Percentiles rank a stretch among this genome's conserved stretches.
These are phyloP conservation scores for Euclidium syriacum DNA, from an alignment of 345 rosid species.

Conservation along the genomic window DNA sequence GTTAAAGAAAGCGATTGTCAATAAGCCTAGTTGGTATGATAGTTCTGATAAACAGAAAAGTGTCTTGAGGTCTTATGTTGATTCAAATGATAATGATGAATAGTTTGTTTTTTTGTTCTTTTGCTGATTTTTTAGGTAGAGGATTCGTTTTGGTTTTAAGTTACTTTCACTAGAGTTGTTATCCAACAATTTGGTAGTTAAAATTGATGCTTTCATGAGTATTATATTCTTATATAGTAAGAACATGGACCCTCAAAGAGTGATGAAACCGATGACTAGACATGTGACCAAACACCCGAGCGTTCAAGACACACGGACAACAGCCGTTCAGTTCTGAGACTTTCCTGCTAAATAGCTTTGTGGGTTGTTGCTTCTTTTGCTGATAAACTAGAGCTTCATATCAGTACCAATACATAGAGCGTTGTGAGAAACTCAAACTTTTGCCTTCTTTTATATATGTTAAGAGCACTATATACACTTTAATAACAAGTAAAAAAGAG, in stretches of 20 bases:
- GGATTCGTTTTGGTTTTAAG: not conserved
- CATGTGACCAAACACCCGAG: slow-evolving; percentile 77
- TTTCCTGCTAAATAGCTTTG: not conserved
- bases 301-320: slow-evolving; percentile 90
- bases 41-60: slow-evolving; percentile 48
- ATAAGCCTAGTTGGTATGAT: slow-evolving; percentile 48
- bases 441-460: too few species aligned
- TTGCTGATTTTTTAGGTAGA: not conserved
- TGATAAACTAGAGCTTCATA: too few species aligned
- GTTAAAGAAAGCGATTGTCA: slow-evolving; percentile 49
- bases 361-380: too few species aligned
- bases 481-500: too few species aligned
- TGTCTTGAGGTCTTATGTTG: slow-evolving; percentile 10
- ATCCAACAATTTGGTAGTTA: not conserved
- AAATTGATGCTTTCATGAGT: not conserved
- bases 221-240: too few species aligned
- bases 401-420: not conserved
- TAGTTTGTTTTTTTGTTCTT: not conserved
- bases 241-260: slow-evolving; percentile 74
- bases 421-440: too few species aligned
- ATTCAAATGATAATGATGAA: slow-evolving; percentile 2
- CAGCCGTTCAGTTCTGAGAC: slow-evolving; percentile 49
- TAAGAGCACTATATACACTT: too few species aligned
- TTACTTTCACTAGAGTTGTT: slow-evolving; percentile 1
- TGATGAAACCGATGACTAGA: slow-evolving; percentile 66